Percentiles rank a stretch among this genome's conserved stretches.
Evolutionary conservation across 2,329 filamentous ascomycete species (phyloP).

Genomic region (Fonsecaea monophora): DNA sequence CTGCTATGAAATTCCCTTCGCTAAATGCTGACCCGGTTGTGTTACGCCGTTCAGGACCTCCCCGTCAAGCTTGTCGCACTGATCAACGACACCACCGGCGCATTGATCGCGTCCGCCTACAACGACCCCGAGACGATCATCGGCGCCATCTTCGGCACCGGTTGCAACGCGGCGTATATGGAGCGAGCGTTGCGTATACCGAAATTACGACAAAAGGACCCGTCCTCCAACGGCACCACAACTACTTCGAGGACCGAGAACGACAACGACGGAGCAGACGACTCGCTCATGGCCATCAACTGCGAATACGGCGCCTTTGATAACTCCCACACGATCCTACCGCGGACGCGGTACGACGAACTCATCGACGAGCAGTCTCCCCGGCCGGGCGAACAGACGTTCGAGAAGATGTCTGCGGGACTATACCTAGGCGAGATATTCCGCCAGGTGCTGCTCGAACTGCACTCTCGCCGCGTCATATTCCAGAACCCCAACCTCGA

Average conservation of each 20-base stretch:
- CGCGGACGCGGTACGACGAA: constrained; percentile 82
- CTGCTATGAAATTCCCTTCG: no score
- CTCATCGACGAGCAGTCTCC: constrained; percentile 89
- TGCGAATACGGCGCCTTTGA: constrained; percentile 95
- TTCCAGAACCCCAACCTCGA: constrained; percentile 85
- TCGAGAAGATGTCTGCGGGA: constrained; percentile 97
- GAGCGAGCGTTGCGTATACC: constrained; percentile 83
- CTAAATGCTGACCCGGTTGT: background rate
- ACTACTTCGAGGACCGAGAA: constrained; percentile 75
- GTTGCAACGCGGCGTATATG: constrained; percentile 90
- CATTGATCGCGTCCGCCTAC: constrained; percentile 89
- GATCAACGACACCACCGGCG: constrained; percentile 94
- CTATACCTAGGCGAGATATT: constrained; percentile 94
- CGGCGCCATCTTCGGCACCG: constrained; percentile 94
- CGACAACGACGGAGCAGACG: constrained; percentile 43
- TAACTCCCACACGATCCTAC: constrained; percentile 86
- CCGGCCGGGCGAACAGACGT: constrained; percentile 89
- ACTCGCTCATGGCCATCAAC: constrained; percentile 83
- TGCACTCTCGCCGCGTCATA: constrained; percentile 76
- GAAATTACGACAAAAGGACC: constrained; percentile 71
- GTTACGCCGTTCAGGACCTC: constrained; percentile 49
- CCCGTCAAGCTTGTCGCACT: constrained; percentile 84
- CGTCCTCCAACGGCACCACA: background rate
- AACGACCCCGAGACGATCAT: constrained; percentile 85
- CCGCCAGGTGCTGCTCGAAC: constrained; percentile 81